Base-by-base conservation (phyloP, 2,329 filamentous ascomycete genomes). In the Aspergillus vadensis region DNA sequence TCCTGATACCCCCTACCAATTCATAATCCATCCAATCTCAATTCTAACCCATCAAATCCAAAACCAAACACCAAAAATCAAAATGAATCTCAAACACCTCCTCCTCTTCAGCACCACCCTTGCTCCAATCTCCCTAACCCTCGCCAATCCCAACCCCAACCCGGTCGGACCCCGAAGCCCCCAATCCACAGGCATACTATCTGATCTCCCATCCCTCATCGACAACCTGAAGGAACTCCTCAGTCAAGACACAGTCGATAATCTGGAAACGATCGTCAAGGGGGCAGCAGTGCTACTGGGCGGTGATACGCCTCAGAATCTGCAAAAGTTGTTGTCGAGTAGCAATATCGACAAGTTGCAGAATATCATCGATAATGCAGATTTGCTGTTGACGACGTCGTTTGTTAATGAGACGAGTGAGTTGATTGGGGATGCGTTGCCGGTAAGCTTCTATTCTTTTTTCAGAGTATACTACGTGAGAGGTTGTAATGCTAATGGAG, bases 391-490 rank as follows among this genome's bases (percentile, higher is more conserved):
- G 39, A 70, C 69, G 8, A 53, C 65, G 1, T 65, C 65, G 39
- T 70, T 74, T 44, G 70, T 72, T 2, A 72, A 73, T 19, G 62
- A 73, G 58, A 75, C 73, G 4, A 66, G 66, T 2, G 69, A 67
- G 2, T 57, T 75, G 44, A 70, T 75, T 52, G 69, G 65, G 7
- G 73, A 74, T 69, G 73, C 72, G 17, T 69, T 71, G 27, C 73
- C 73, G 63, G 73, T 75, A 64, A 47, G 70, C 64, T 4, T 9
- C 14, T 15, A 3, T 23, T 30, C 14, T 5, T 36, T 14, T 3
- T 36, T 32, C 2, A 12, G 27, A 30, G 1, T 30, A 4, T 48
- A 44, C 6, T 25, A 12, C 1, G 27, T 30, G 23, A 15, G 23
- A 15, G 9, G 2, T 2, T 17, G 15, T 21, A 8, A 23, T 3